Base-by-base conservation (phyloP, 768 basidiomycete species). In the Leccinellum albellum region DNA sequence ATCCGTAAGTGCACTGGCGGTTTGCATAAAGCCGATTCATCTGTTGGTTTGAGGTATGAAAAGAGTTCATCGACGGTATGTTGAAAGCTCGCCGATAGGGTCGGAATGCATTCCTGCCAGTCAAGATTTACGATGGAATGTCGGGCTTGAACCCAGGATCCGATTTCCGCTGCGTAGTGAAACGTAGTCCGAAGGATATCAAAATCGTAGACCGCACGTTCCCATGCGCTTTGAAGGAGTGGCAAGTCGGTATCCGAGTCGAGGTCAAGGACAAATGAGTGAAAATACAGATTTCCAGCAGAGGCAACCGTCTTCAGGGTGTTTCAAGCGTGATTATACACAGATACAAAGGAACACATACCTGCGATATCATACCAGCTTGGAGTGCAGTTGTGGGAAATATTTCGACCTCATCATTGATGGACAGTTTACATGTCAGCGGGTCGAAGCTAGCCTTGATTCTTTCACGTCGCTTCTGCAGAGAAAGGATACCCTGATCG, bases 291-390 rank as follows among this genome's bases (percentile, higher is more conserved):
- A 21, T 58, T 59, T 14, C 72, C 71, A 9, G 58, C 54, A 33
- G 73, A 71, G 14, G 57, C 53, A 3, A 73, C 57, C 15, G 72
- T 73, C 72, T 73, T 52, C 28, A n/a, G 49, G 45, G 10, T 13
- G 17, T 15, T 37, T 35, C 28, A 20, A 59, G 57, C n/a, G 20
- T 13, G 9, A 23, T 23, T 6, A 20, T 28, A 35, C 20, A 37
- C 49, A 13, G 10, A 21, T 17, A 23, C 5, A 44, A 28, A 29
- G 53, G 42, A 53, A 50, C 13, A 31, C 20, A 55, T 55, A 78
- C 79, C 70, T 81, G 79, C 3, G 79, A 79, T 42, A 81, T 61
- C 78, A 81, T 79, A 12, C 80, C 80, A 15, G 77, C 69, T 64
- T 81, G 80, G 20, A 81, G 67, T 21, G 69, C 70, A 6, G 79